Conservation (phyloP, 495 filamentous ascomycete genomes). For the Tuber magnatum region DNA sequence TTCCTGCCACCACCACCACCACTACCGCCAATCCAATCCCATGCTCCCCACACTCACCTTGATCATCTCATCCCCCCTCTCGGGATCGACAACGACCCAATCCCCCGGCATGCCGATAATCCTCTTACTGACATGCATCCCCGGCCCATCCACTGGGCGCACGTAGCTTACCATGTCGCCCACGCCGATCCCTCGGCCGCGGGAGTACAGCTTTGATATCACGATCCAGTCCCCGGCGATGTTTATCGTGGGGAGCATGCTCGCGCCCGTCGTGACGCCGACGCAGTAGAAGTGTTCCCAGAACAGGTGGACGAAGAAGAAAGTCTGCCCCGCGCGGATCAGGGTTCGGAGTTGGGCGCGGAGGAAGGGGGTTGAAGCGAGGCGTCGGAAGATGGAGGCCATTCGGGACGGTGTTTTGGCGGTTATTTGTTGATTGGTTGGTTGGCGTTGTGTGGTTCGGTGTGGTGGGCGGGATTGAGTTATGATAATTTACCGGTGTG, state of each 20-base stretch:
- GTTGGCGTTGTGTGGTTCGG: not conserved
- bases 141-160: constrained; percentile 58
- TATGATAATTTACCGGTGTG: too few species aligned
- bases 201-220: constrained; percentile 57
- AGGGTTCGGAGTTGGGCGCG: constrained; percentile 43
- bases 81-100: constrained; percentile 69
- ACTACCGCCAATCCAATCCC: not conserved
- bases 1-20: not conserved
- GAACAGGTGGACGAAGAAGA: constrained; percentile 54
- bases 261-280: constrained; percentile 56
- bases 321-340: constrained; percentile 43
- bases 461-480: too few species aligned
- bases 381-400: constrained; percentile 1
- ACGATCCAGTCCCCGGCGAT: constrained; percentile 59
- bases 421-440: constrained; percentile 1
- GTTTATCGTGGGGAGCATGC: constrained; percentile 73
- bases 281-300: constrained; percentile 50
- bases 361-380: constrained; percentile 35
- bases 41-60: constrained; percentile 51
- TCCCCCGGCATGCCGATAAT: constrained; percentile 84
- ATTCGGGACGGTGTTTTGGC: not conserved
- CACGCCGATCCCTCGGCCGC: constrained; percentile 62
- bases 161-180: constrained; percentile 76
- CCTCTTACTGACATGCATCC: constrained; percentile 64
- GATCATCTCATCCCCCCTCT: constrained; percentile 57